Evolutionary conservation across 1,284 basidiomycete genomes (phyloP), one percentile per base, ranked within the genome.

Genomic region (Gomphus sp.): DNA sequence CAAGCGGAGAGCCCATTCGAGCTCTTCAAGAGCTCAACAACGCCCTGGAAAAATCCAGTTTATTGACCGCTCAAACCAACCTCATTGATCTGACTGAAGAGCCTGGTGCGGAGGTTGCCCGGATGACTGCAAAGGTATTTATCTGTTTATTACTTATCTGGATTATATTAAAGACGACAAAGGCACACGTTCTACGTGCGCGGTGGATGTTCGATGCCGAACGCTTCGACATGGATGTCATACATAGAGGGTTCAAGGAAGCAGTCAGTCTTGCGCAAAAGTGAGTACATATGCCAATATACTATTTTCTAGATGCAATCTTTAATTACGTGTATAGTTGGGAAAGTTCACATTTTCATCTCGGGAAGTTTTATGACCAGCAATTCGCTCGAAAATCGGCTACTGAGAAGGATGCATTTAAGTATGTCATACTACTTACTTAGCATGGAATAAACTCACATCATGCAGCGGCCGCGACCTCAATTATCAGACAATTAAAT

Each of bases 171-270:
- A 49, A 61, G 60, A 45, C 51, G 50, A 39, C 45, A 31, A 67
- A 98, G 91, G 91, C 92, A 3, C 80, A 88, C 58, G 77, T 96
- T 28, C 77, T 98, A n/a, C 85, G 89, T 36, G 94, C 94, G 8
- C 83, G 93, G 10, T 98, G 97, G 91, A 91, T 94, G 80, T 83
- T 88, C 56, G 94, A 97, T 60, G 89, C 92, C 0, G 93, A 90
- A 62, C 80, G 97, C 48, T 89, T 85, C 67, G 88, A 90, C n/a
- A 71, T 74, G 16, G 81, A 80, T 45, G 74, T 82, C 9, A 82
- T 96, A 12, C 76, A 84, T 57, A 77, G 75, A 48, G 74, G 80
- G 31, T 89, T 88, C 69, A 70, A 74, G 25, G 72, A 79, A 34
- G 86, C 85, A 0, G 75, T 80, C 4, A 73, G 76, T 44, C 68